Evolutionary conservation across 202 grass and related monocot genomes (phyloP), one percentile per base, ranked within the genome.

Genomic region (Miscanthus sacchariflorus): DNA sequence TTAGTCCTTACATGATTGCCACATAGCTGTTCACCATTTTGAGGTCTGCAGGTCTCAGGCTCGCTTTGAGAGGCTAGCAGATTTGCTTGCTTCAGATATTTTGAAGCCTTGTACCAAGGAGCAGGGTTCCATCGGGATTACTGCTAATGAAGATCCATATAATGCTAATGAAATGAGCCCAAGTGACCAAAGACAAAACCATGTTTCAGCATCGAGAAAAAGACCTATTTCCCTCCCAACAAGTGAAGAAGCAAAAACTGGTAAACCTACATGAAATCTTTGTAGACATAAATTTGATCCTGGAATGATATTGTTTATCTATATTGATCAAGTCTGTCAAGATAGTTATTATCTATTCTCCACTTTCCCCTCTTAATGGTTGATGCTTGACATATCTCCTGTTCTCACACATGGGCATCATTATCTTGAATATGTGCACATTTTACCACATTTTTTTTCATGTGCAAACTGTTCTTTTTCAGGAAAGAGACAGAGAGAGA

Each of bases 41-140:
- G 15, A 80, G 61, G 9, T 74, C 7, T 75, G 58, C 78, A 95
- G 93, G 81, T 93, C 91, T 79, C 89, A 93, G 85, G 91, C 80
- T 52, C 91, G 91, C 75, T 87, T 93, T 44, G 90, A 95, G 74
- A 97, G 87, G 70, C 75, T 97, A 50, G 90, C 86, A 59, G 86
- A 94, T 86, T 76, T 93, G 63, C 86, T 95, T 86, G 85, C 86
- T 88, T 93, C 86, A 21, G 92, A 93, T 81, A 90, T 78, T 65
- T 71, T 93, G 50, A 97, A 91, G 70, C 48, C 66, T 64, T 70
- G 36, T 89, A 79, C 67, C 61, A 93, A 95, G 81, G 92, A 93
- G 68, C 90, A 97, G 74, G 87, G 71, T 79, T 93, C 89, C 48
- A 82, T 56, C 71, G 83, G 82, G 75, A 94, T 90, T 94, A 74